Conservation (phyloP, 305 asterid genomes). For the Fraxinus dipetala region DNA sequence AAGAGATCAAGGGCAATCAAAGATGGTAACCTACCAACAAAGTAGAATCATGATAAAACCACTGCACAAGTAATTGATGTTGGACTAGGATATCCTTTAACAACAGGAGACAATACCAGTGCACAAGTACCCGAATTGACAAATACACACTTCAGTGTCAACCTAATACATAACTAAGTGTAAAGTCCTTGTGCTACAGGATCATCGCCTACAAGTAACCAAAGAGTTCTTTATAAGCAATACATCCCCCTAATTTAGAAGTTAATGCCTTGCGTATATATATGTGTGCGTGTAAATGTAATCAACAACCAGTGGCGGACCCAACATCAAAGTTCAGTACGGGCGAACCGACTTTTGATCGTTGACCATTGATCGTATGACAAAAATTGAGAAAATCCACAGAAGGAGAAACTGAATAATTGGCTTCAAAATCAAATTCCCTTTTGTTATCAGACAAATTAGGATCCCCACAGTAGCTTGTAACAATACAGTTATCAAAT, state of each 20-base stretch:
- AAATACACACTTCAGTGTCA: background rate
- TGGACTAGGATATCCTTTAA: background rate
- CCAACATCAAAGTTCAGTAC: too few species aligned
- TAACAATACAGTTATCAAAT: too few species aligned
- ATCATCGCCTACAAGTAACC: background rate
- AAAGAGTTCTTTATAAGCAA: too few species aligned
- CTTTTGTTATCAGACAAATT: constrained; percentile 20
- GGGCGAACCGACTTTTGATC: too few species aligned
- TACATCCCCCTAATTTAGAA: background rate
- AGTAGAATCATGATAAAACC: background rate
- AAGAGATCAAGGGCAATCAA: background rate
- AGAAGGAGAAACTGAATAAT: constrained; percentile 17
- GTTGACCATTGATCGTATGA: constrained; percentile 30
- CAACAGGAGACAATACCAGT: background rate
- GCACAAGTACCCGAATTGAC: background rate
- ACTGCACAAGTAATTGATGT: background rate
- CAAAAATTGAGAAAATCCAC: constrained; percentile 45
- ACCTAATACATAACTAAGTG: background rate
- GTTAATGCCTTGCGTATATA: too few species aligned
- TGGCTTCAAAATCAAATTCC: constrained; percentile 24
- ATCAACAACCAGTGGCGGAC: too few species aligned
- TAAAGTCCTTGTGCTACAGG: background rate
- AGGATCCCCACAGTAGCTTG: too few species aligned
- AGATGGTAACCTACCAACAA: background rate
- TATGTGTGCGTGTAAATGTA: too few species aligned